phyloP scores from a whole-genome alignment of 768 basidiomycete species.

The Lanmaoa pseudosensibilis region DNA sequence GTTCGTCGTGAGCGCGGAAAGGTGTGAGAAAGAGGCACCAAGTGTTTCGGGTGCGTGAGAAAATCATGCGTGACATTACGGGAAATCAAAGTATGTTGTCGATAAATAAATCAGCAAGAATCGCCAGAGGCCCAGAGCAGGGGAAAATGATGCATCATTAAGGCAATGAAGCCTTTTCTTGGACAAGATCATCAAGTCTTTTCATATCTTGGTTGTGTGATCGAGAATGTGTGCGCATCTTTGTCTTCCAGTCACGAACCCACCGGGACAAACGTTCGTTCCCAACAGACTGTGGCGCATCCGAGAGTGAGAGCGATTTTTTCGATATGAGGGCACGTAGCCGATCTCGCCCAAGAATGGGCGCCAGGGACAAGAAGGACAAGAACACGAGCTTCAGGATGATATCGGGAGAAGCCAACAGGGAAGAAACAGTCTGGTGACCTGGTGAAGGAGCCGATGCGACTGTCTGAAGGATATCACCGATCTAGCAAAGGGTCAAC shows the following conservation, averaged over 20 bases:
- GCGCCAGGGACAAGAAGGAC: conserved; percentile 81
- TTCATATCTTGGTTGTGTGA: conserved; percentile 48
- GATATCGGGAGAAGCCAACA: conserved; percentile 82
- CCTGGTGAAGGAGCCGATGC: conserved; percentile 69
- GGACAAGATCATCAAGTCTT: conserved; percentile 50
- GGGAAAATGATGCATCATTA: conserved; percentile 20
- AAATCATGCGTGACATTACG: conserved; percentile 25
- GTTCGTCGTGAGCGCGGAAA: conserved; percentile 21
- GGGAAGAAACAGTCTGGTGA: conserved; percentile 76
- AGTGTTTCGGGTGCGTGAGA: conserved; percentile 23
- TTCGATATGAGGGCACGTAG: conserved; percentile 56
- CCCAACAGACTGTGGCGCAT: conserved; percentile 16
- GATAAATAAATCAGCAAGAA: conserved; percentile 23
- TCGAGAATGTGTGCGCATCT: conserved; percentile 54
- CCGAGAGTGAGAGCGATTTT: conserved; percentile 17
- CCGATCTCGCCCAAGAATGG: conserved; percentile 74
- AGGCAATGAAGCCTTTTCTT: conserved; percentile 48
- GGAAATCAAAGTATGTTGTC: conserved; percentile 14
- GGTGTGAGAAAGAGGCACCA: conserved; percentile 14
- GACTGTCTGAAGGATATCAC: conserved; percentile 83
- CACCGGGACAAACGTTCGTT: conserved; percentile 47
- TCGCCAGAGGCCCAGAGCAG: conserved; percentile 9
- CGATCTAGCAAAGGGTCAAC: conserved; percentile 53
- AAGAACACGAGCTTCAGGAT: conserved; percentile 81
- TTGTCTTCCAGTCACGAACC: conserved; percentile 69